These are phyloP conservation scores for Solanum chmielewskii DNA, from an alignment of 257 asterid species.

Conservation along the genomic window DNA sequence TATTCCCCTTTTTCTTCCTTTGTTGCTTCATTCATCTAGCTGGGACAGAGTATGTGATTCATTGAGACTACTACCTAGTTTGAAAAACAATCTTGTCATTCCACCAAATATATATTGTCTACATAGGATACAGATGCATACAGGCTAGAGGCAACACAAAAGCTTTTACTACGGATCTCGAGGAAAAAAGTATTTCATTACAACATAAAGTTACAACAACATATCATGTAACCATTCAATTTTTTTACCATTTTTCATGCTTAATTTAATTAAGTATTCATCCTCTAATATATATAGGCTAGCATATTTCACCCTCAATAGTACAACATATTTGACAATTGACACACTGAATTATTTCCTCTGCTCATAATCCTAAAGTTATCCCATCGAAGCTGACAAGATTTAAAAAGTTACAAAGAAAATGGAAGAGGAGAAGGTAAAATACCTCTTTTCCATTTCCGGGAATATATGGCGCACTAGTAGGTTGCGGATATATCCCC, in stretches of 20 bases:
- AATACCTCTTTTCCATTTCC: conserved; percentile 78
- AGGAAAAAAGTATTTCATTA: not conserved
- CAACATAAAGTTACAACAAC: not conserved
- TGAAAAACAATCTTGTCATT: not conserved
- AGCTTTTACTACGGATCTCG: not conserved
- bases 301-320: not conserved
- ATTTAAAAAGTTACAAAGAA: not conserved
- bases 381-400: not conserved
- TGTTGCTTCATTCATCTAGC: not conserved
- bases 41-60: not conserved
- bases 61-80: not conserved
- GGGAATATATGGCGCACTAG: conserved; percentile 46
- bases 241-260: not conserved
- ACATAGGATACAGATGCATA: not conserved
- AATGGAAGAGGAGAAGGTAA: not conserved
- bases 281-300: not conserved
- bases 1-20: not conserved
- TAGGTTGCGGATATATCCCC: conserved; percentile 84
- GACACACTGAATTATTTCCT: not conserved
- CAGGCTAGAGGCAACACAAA: not conserved
- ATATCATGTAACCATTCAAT: not conserved
- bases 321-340: not conserved
- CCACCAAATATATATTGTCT: not conserved
- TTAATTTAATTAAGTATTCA: not conserved
- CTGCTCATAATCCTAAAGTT: not conserved